Base-by-base conservation (phyloP, 129 eudicot genomes). In the Tagetes erecta region DNA sequence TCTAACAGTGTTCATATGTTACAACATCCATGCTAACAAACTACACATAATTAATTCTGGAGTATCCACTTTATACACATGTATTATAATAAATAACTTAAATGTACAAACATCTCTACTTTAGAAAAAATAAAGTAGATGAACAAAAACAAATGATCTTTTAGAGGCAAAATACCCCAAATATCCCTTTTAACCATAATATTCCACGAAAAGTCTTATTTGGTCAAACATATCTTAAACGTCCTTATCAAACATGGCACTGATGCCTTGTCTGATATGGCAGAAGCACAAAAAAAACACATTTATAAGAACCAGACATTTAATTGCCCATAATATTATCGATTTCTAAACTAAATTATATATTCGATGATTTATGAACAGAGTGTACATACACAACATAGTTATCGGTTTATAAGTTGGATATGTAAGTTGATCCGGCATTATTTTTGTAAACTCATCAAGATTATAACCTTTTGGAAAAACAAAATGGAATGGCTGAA, bases 401-500 rank as follows among this genome's bases (percentile, higher is more conserved):
- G 11, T 12, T 11, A 1, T 0, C 0, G 8, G 39, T 60, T 36
- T 1, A 36, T 36, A 1, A 6, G 36, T 62, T 34, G 12, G 5
- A 36, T 1, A 12, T 35, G 0, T 36, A 35, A 36, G 35, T 36
- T 62, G 3, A 35, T 62, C 30, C 6, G 5, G 2, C 66, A 53
- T 59, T 7, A 35, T 1, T 62, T 36, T 35, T 5, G 41, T 62
- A 62, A 62, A 0, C 1, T 9, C 37, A 39, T 62, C 45, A 35
- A 11, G 67, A 13, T 35, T 62, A 12, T 62, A 62, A 62, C 45
- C 37, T 62, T 62, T 62, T 35, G 67, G 67, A 64, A 64, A 40
- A 40, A 27, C n/a, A 9, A 64, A 64, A 64, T 39, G 44, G 45
- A 11, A 65, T 51, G 65, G 53, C 66, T 75, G 75, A 50, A 50